Conservation (phyloP, 2,329 filamentous ascomycete species). For the Venturia nashicola region DNA sequence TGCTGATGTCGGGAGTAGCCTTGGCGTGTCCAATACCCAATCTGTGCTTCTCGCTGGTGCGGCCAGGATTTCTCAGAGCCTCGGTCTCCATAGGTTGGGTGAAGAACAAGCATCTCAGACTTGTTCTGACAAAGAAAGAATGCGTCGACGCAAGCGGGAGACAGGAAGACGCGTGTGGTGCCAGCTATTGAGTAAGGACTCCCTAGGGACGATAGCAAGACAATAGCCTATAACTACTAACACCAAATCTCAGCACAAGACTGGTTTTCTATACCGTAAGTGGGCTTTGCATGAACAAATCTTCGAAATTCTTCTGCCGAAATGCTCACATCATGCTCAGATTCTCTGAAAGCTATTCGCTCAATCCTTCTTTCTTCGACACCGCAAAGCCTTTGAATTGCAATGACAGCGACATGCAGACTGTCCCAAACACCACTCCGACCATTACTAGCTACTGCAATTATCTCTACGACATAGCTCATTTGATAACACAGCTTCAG, state of each 20-base stretch:
- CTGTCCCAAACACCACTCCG: slow-evolving; percentile 16
- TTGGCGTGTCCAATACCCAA: slow-evolving; percentile 36
- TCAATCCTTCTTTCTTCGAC: slow-evolving; percentile 25
- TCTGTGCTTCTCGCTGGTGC: slow-evolving; percentile 33
- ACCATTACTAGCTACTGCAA: slow-evolving; percentile 23
- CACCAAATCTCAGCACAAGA: slow-evolving; percentile 20
- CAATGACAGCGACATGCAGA: slow-evolving; percentile 23
- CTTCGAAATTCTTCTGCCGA: too few relatives aligned
- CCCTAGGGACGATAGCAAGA: neutral
- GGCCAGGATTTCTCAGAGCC: slow-evolving; percentile 34
- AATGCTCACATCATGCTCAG: neutral
- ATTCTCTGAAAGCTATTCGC: slow-evolving; percentile 26
- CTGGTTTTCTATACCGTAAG: slow-evolving; percentile 27
- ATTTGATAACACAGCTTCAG: slow-evolving; percentile 25
- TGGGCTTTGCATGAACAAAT: neutral
- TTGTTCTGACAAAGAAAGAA: neutral
- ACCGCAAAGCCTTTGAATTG: slow-evolving; percentile 23
- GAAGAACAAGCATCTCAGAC: slow-evolving; percentile 15
- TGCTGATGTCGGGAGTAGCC: slow-evolving; percentile 4
- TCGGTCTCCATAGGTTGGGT: slow-evolving; percentile 32
- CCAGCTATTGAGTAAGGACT: slow-evolving; percentile 18
- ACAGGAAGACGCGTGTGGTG: slow-evolving; percentile 29
- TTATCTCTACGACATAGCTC: slow-evolving; percentile 27
- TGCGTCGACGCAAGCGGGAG: slow-evolving; percentile 15
- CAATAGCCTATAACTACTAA: neutral